Conservation (phyloP, 2,329 filamentous ascomycete genomes). For the Cercospora brassicicola region DNA sequence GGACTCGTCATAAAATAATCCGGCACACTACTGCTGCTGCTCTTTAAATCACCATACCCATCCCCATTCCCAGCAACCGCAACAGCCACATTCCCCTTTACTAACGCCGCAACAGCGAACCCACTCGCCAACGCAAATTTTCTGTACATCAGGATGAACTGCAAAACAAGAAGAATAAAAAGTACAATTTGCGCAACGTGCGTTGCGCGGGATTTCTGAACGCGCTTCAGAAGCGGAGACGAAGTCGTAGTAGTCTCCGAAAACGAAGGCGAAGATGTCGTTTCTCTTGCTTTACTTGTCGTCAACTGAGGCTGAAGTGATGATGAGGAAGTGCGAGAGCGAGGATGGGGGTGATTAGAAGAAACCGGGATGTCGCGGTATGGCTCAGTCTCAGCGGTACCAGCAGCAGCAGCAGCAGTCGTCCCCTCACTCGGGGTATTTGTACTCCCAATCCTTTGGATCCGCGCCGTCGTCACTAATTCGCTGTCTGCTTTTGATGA, state of each 20-base stretch:
- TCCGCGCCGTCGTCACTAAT: background rate
- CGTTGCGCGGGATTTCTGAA: background rate
- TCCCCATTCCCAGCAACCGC: background rate
- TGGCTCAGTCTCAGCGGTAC: background rate
- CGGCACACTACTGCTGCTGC: slow-evolving; percentile 47
- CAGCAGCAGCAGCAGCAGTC: background rate
- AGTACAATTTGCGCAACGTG: slow-evolving; percentile 29
- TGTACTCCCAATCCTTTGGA: background rate
- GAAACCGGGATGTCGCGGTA: background rate
- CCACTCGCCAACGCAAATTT: slow-evolving; percentile 32
- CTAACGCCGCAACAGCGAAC: slow-evolving; percentile 23
- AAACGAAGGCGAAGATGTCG: background rate
- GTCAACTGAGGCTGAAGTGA: background rate
- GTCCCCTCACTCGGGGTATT: background rate
- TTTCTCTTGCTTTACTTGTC: background rate
- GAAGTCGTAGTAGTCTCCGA: background rate
- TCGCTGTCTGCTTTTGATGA: background rate
- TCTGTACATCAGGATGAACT: slow-evolving; percentile 38
- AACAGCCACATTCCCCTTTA: slow-evolving; percentile 18
- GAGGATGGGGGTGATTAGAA: background rate
- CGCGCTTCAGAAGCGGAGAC: background rate
- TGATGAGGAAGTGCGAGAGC: background rate
- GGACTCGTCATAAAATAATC: slow-evolving; percentile 65
- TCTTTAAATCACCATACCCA: slow-evolving; percentile 15
- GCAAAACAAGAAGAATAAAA: slow-evolving; percentile 31